Percentiles rank a stretch among this genome's conserved stretches.
These are phyloP conservation scores for Achaetomium macrosporum DNA, from an alignment of 2,329 filamentous ascomycete genomes.

Conservation along the genomic window DNA sequence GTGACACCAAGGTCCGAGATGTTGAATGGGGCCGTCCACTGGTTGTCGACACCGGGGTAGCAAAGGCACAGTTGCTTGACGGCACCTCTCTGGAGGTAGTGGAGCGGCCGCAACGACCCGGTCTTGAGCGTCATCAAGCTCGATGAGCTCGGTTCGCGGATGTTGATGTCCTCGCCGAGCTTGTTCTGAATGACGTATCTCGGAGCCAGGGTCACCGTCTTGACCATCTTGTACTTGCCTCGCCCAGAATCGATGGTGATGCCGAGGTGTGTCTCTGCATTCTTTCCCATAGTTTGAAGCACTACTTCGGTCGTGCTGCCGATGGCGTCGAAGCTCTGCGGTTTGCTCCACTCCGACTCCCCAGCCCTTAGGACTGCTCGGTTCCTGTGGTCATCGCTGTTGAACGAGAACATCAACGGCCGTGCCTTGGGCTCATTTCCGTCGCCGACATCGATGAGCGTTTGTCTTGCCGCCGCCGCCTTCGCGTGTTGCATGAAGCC, in stretches of 20 bases:
- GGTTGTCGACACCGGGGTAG: constrained; percentile 90
- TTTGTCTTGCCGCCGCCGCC: constrained; percentile 70
- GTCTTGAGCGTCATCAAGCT: constrained; percentile 71
- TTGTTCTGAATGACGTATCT: constrained; percentile 94
- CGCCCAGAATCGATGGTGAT: constrained; percentile 85
- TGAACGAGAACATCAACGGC: constrained; percentile 95
- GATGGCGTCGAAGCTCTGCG: constrained; percentile 96
- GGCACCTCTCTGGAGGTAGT: constrained; percentile 77
- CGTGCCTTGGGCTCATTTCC: constrained; percentile 63
- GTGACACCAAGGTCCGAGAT: constrained; percentile 91
- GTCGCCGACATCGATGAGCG: constrained; percentile 44
- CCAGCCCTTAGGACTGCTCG: constrained; percentile 81
- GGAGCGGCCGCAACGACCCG: constrained; percentile 76
- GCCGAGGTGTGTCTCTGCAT: constrained; percentile 83
- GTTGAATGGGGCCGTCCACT: constrained; percentile 97
- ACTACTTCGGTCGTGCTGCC: constrained; percentile 87
- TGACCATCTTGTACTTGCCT: constrained; percentile 96
- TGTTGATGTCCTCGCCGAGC: constrained; percentile 78
- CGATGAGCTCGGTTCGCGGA: constrained; percentile 87
- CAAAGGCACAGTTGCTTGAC: constrained; percentile 89
- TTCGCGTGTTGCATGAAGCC: constrained; percentile 78
- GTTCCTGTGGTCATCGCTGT: constrained; percentile 83
- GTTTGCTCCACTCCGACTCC: constrained; percentile 92
- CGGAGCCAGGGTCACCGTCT: constrained; percentile 87
- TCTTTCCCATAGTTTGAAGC: constrained; percentile 63